Conservation (phyloP, 140 eudicot genomes). For the Ambrosia hybrid region DNA sequence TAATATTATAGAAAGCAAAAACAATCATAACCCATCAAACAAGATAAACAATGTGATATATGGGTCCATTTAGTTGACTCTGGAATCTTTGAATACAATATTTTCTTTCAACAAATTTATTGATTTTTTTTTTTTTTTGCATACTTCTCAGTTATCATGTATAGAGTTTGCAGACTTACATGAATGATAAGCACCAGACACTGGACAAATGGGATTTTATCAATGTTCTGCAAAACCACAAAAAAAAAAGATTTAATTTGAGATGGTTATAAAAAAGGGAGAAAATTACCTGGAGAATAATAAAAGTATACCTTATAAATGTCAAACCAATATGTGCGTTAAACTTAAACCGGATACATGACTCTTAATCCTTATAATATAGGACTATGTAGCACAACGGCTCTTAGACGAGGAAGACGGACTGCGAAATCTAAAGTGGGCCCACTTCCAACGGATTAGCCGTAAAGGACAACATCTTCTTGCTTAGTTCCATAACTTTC, state of each 20-base stretch:
- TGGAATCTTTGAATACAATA: conserved; percentile 13
- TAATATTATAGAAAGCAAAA: conserved; percentile 12
- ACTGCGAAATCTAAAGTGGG: conserved; percentile 95
- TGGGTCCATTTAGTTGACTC: conserved; percentile 19
- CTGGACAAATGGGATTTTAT: conserved; percentile 70
- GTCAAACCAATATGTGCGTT: conserved; percentile 91
- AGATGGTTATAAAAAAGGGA: not conserved
- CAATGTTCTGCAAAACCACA: conserved; percentile 68
- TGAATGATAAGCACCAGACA: conserved; percentile 83
- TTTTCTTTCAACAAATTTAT: no score
- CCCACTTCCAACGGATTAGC: conserved; percentile 94
- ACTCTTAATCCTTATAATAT: conserved; percentile 88
- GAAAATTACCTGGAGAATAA: not conserved
- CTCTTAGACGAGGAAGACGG: conserved; percentile 78
- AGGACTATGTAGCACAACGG: conserved; percentile 87
- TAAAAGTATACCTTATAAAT: conserved; percentile 65
- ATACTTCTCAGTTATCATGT: no score
- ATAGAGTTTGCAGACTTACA: conserved; percentile 52
- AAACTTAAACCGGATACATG: conserved; percentile 86
- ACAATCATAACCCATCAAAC: conserved; percentile 22
- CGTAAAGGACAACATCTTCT: conserved; percentile 78
- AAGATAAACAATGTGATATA: conserved; percentile 9
- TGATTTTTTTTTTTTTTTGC: no score
- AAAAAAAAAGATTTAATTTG: not conserved
- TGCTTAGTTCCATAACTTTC: conserved; percentile 84